Conservation (phyloP, 2,329 filamentous ascomycete genomes). For the Pseudogymnoascus sp. region DNA sequence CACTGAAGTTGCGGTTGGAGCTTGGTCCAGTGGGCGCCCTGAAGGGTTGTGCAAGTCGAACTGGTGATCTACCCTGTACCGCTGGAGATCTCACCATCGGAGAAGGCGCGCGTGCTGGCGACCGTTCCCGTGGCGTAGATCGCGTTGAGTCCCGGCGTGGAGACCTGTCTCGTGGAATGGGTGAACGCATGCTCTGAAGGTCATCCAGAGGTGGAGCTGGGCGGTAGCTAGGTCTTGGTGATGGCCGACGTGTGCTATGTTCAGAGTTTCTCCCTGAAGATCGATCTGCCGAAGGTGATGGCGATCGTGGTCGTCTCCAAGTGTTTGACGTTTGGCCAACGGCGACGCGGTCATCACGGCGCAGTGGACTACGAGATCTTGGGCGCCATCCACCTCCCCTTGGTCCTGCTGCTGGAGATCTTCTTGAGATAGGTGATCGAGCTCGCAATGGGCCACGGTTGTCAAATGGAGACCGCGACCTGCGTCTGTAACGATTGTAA, state of each 20-base stretch:
- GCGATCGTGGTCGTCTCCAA: conserved; percentile 36
- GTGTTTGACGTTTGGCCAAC: conserved; percentile 38
- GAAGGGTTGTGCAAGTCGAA: conserved; percentile 25
- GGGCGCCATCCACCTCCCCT: conserved; percentile 22
- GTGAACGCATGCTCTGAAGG: conserved; percentile 21
- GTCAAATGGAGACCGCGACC: conserved; percentile 30
- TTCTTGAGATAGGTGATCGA: conserved; percentile 26
- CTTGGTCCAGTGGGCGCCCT: conserved; percentile 29
- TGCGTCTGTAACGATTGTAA: conserved; percentile 21
- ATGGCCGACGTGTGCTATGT: conserved; percentile 55
- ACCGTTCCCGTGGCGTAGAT: conserved; percentile 26
- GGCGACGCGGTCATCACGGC: conserved; percentile 39
- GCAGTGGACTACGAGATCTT: conserved; percentile 47
- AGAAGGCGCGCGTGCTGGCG: conserved; percentile 20
- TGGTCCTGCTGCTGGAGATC: conserved; percentile 31
- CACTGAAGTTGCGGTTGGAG: conserved; percentile 23
- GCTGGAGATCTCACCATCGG: conserved; percentile 5
- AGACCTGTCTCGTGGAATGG: conserved; percentile 12
- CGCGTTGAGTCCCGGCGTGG: conserved; percentile 21
- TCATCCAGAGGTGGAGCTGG: conserved; percentile 28
- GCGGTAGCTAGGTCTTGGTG: conserved; percentile 43
- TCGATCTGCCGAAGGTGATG: conserved; percentile 38
- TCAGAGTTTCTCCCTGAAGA: conserved; percentile 47
- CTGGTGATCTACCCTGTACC: conserved; percentile 23
- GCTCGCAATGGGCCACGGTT: conserved; percentile 23